A percentile compares a stretch with the other conserved stretches of the same genome.
phyloP scores from a whole-genome alignment of 208 protist species.

The Trypanosoma lewisi region DNA sequence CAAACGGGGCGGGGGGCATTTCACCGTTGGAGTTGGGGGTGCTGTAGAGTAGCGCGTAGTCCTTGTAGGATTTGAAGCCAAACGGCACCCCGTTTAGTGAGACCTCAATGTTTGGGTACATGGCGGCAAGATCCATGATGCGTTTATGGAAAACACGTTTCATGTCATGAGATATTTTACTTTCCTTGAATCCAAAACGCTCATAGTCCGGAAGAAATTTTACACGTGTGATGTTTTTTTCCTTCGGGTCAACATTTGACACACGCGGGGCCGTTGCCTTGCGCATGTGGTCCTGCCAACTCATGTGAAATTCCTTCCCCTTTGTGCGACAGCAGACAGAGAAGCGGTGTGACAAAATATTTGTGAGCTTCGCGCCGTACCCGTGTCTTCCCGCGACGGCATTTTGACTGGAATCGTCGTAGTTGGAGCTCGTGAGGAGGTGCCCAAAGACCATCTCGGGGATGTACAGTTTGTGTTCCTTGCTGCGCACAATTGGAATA shows the following conservation, averaged over 20 bases:
- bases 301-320: constrained; percentile 92
- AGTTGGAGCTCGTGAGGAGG: constrained; percentile 97
- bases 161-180: constrained; percentile 81
- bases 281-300: constrained; percentile 97
- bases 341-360: constrained; percentile 99
- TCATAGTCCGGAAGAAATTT: constrained; percentile 90
- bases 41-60: constrained; percentile 94
- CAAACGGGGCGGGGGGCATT: constrained; percentile 67
- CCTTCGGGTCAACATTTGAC: constrained; percentile 56
- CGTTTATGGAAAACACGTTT: constrained; percentile 88
- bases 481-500: constrained; percentile 92
- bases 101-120: constrained; percentile 91
- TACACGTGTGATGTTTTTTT: constrained; percentile 78
- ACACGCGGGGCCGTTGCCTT: constrained; percentile 91
- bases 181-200: constrained; percentile 72
- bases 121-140: constrained; percentile 92
- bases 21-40: constrained; percentile 33
- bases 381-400: constrained; percentile 96
- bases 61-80: constrained; percentile 93
- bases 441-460: constrained; percentile 98
- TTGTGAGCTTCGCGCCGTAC: constrained; percentile 98
- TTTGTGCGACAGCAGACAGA: constrained; percentile 90
- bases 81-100: constrained; percentile 96
- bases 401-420: constrained; percentile 92
- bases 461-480: constrained; percentile 93